Conservation (phyloP, 768 basidiomycete genomes). For the Leccinum pellstonianum region DNA sequence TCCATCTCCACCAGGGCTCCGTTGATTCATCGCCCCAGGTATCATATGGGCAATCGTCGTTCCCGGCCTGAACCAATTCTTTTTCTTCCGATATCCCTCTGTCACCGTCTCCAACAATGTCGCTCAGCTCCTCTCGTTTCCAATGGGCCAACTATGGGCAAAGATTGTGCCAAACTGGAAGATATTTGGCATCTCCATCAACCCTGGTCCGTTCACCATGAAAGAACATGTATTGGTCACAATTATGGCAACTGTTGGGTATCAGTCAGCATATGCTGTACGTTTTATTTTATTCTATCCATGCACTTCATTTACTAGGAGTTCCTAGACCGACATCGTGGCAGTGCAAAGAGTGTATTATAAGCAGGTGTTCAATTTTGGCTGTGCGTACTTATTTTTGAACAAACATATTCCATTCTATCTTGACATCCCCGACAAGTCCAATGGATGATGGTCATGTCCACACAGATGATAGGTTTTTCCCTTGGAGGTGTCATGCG, state of each 20-base stretch:
- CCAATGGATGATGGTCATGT: conserved; percentile 64
- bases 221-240: conserved; percentile 75
- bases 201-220: conserved; percentile 78
- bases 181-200: conserved; percentile 58
- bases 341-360: conserved; percentile 75
- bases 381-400: conserved; percentile 31
- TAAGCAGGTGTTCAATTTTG: conserved; percentile 53
- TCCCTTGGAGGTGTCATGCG: conserved; percentile 58
- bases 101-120: conserved; percentile 50
- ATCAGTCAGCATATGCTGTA: conserved; percentile 24
- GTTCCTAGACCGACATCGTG: conserved; percentile 58
- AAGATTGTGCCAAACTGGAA: conserved; percentile 46
- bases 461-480: conserved; percentile 70
- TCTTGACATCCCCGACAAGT: conserved; percentile 30
- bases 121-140: conserved; percentile 72
- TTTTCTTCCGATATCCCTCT: conserved; percentile 67
- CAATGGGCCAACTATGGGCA: conserved; percentile 65
- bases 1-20: neutral
- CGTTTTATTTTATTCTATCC: conserved; percentile 2
- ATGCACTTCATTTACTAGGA: neutral
- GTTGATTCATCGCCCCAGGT: conserved; percentile 12
- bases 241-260: conserved; percentile 58
- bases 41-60: conserved; percentile 59
- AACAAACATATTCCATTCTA: neutral
- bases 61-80: conserved; percentile 76